Percentiles rank a stretch among this genome's conserved stretches.
phyloP scores from a whole-genome alignment of 805 yeast genomes.

The Lipomyces starkeyi region DNA sequence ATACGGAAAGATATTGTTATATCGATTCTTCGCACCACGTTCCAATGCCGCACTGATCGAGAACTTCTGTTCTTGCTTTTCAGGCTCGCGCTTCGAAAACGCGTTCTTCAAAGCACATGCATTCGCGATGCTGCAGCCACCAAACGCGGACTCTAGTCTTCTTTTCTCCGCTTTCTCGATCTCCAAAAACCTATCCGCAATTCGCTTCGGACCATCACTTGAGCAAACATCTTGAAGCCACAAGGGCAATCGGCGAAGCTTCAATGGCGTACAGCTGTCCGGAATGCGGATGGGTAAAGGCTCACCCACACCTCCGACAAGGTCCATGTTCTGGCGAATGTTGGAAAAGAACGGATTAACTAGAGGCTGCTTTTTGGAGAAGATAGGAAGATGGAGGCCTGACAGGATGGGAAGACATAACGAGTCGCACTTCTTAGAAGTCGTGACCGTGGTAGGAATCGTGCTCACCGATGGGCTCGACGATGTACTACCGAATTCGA shows the following conservation, averaged over 20 bases:
- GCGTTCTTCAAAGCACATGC: neutral
- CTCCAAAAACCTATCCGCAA: conserved; percentile 62
- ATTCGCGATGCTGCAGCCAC: conserved; percentile 16
- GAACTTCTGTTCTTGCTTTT: conserved; percentile 4
- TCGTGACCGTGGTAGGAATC: neutral
- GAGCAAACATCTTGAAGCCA: conserved; percentile 57
- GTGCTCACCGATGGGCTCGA: neutral
- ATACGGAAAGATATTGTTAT: conserved; percentile 86
- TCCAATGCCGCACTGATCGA: conserved; percentile 68
- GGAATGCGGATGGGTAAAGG: conserved; percentile 40
- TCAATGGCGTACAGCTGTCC: conserved; percentile 28
- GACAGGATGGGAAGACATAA: conserved; percentile 40
- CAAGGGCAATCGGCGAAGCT: conserved; percentile 51
- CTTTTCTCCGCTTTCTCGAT: conserved; percentile 74
- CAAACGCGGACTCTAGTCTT: conserved; percentile 60
- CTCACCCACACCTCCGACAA: conserved; percentile 42
- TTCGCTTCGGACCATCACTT: conserved; percentile 49
- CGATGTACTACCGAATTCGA: neutral
- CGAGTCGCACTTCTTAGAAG: conserved; percentile 7
- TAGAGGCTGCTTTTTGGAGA: conserved; percentile 36
- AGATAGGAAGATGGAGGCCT: conserved; percentile 41
- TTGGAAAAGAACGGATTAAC: conserved; percentile 42
- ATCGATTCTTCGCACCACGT: conserved; percentile 79
- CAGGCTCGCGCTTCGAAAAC: neutral
- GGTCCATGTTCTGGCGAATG: conserved; percentile 42